phyloP scores from a whole-genome alignment of 2,329 filamentous ascomycete genomes.

The Fusarium piperis region DNA sequence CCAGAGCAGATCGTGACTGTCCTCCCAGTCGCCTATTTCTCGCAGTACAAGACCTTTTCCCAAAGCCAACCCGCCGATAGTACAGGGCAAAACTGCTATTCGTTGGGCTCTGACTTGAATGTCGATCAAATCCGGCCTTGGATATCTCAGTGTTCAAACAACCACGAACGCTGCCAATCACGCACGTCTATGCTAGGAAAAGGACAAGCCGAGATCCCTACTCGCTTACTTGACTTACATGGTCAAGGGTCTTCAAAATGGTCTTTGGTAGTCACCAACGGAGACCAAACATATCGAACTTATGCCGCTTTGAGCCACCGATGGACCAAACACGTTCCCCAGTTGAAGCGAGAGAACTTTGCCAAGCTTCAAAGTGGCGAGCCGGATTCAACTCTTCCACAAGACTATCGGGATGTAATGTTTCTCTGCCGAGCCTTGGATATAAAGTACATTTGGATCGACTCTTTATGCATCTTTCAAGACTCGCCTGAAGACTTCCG shows the following conservation, averaged over 20 bases:
- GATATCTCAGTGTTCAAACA: neutral
- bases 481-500: neutral
- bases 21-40: neutral
- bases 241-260: neutral
- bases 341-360: neutral
- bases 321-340: neutral
- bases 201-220: neutral
- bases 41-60: neutral
- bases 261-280: neutral
- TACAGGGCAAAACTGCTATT: neutral
- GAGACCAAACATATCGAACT: neutral
- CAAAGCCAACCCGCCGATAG: neutral
- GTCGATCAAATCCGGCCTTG: neutral
- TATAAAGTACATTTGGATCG: neutral
- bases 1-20: neutral
- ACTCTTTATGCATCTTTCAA: slow-evolving; percentile 5
- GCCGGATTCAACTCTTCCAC: neutral
- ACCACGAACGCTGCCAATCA: neutral
- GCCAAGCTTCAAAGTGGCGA: neutral
- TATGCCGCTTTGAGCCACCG: neutral
- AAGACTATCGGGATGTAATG: neutral
- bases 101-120: neutral
- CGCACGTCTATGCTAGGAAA: neutral
- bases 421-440: neutral
- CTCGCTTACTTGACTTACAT: neutral